Conservation (phyloP, 2,329 filamentous ascomycete species). For the Clonostachys rhizophaga region DNA sequence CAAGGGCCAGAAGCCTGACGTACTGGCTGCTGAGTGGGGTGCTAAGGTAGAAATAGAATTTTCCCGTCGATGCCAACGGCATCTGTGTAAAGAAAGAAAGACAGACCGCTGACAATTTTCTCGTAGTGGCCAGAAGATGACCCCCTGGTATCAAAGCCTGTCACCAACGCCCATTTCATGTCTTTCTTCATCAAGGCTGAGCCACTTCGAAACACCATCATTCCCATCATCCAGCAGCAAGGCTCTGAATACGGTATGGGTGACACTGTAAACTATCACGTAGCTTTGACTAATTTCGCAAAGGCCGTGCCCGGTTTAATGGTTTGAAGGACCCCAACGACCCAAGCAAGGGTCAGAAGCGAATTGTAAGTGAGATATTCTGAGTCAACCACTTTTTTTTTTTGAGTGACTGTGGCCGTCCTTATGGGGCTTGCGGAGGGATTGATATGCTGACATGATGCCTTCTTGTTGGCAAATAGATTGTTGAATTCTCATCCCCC, state of each 20-base stretch:
- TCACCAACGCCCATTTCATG: constrained; percentile 63
- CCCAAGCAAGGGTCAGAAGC: constrained; percentile 57
- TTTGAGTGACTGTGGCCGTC: too few species aligned
- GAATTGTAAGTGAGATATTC: constrained; percentile 26
- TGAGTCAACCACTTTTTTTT: too few species aligned
- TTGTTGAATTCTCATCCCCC: constrained; percentile 80
- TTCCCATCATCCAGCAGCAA: constrained; percentile 65
- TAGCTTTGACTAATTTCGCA: constrained; percentile 14
- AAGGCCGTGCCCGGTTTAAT: constrained; percentile 55
- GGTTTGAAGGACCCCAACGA: constrained; percentile 60
- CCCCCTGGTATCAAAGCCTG: constrained; percentile 67
- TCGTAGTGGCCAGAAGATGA: constrained; percentile 68
- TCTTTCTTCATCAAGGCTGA: constrained; percentile 76
- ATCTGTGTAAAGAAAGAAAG: neutral
- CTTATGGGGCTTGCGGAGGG: neutral
- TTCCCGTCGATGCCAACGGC: too few species aligned
- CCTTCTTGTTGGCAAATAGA: constrained; percentile 15
- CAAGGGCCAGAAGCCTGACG: constrained; percentile 64
- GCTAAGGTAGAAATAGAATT: constrained; percentile 42
- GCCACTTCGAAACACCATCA: constrained; percentile 58
- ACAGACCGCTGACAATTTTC: constrained; percentile 3
- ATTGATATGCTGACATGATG: neutral
- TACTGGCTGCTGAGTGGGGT: constrained; percentile 57
- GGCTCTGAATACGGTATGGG: constrained; percentile 40
- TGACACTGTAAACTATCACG: neutral